Evolutionary conservation across 2,329 filamentous ascomycete genomes (phyloP), one percentile per base, ranked within the genome.

Genomic region (Exophiala alcalophila): DNA sequence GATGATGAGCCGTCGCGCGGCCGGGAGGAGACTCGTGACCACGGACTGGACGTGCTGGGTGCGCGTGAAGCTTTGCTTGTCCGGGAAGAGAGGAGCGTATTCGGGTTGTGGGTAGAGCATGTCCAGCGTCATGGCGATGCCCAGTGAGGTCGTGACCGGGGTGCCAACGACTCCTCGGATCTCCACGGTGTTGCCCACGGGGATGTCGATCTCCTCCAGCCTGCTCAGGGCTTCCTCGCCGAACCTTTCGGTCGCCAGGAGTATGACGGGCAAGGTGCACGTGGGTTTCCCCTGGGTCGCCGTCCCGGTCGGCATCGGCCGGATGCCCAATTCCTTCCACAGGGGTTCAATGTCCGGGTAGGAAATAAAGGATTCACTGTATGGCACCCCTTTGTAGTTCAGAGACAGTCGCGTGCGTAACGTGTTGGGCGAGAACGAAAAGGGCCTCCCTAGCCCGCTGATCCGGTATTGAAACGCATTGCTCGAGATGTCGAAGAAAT

Each of bases 361-460:
- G 3, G 40, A 44, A 21, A 44, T 44, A 25, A 26, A 31, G n/a
- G 33, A 44, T 12, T 44, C 24, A 6, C 33, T 44, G 26, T 44
- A 44, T 7, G 25, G 12, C 10, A 44, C 10, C 4, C 40, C 32
- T 21, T 38, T 38, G 21, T 38, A 44, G 19, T 44, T 32, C 10
- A 44, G 24, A n/a, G 40, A 32, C 40, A 44, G n/a, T 8, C 40
- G 33, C 11, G 40, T 24, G 8, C 40, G 40, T 25, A 44, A 25
- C 19, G 40, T 44, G 33, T 44, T 44, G n/a, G 40, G 40, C 11
- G 40, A 44, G 28, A 40, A 40, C 2, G 28, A 33, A 14, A n/a
- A n/a, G n/a, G n/a, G n/a, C n/a, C n/a, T n/a, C n/a, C n/a, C n/a
- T n/a, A n/a, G n/a, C n/a, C n/a, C n/a, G n/a, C n/a, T n/a, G n/a